A percentile compares a stretch with the other conserved stretches of the same genome.
phyloP scores from a whole-genome alignment of 306 rosid species.

The Castanea mollissima region DNA sequence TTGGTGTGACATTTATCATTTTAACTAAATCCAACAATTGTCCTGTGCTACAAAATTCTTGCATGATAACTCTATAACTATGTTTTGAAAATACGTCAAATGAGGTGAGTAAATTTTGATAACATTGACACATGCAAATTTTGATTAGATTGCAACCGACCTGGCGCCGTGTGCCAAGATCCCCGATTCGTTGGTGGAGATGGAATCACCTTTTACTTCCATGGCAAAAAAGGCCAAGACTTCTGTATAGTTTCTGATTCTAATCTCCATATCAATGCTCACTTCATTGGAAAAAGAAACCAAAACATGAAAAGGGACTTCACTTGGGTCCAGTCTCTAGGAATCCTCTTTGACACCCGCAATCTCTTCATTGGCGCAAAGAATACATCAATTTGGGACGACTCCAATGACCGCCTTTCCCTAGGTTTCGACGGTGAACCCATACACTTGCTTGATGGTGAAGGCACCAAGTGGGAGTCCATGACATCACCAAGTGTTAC shows the following conservation, averaged over 20 bases:
- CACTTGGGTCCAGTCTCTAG: slow-evolving; percentile 49
- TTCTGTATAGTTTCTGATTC: slow-evolving; percentile 34
- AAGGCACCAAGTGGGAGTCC: slow-evolving; percentile 17
- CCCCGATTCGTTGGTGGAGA: slow-evolving; percentile 64
- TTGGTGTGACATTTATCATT: no score
- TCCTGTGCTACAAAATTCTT: no score
- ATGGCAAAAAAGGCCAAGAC: slow-evolving; percentile 27
- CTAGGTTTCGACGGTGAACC: slow-evolving; percentile 11
- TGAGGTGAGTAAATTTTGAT: not conserved
- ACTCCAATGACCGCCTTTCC: slow-evolving; percentile 21
- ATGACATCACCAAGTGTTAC: not conserved
- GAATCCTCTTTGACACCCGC: slow-evolving; percentile 29
- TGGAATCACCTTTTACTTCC: slow-evolving; percentile 57
- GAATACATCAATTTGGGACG: slow-evolving; percentile 22
- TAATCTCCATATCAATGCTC: slow-evolving; percentile 38
- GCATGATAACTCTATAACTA: not conserved
- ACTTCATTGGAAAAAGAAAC: slow-evolving; percentile 28
- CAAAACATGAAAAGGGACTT: slow-evolving; percentile 47
- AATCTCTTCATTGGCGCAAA: slow-evolving; percentile 27
- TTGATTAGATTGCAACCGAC: slow-evolving; percentile 24
- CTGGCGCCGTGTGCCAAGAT: slow-evolving; percentile 38
- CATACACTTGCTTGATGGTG: slow-evolving; percentile 4
- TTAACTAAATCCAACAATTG: no score
- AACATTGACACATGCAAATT: not conserved
- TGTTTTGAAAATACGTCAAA: not conserved